Conservation (phyloP, 2,329 filamentous ascomycete species). For the Tolypocladium album region DNA sequence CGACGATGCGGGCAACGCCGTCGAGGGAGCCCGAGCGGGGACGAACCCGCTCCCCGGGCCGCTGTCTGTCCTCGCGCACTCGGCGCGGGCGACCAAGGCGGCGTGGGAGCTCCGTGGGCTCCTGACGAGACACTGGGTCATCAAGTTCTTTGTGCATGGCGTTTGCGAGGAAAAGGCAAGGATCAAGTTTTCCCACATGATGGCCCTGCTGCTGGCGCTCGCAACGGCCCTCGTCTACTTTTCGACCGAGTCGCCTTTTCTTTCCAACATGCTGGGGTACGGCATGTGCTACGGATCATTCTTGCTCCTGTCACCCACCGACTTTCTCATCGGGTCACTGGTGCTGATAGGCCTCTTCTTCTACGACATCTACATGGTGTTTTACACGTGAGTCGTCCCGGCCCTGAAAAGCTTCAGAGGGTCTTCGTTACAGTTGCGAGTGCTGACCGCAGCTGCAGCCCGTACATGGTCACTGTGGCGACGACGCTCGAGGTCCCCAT, state of each 20-base stretch:
- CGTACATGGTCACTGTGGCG: constrained; percentile 79
- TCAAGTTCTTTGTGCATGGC: constrained; percentile 41
- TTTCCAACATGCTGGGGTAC: constrained; percentile 81
- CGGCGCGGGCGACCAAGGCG: constrained; percentile 10
- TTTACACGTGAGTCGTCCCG: constrained; percentile 53
- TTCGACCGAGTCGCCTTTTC: constrained; percentile 42
- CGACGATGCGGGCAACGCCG: constrained; percentile 20
- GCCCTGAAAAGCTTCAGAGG: too few species aligned
- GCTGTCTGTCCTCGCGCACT: constrained; percentile 21
- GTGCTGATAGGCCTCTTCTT: constrained; percentile 76
- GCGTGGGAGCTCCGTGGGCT: constrained; percentile 41
- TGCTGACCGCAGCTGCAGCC: constrained; percentile 28
- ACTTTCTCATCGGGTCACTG: constrained; percentile 69
- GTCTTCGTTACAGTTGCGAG: too few species aligned
- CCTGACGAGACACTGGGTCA: constrained; percentile 39
- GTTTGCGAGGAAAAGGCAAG: constrained; percentile 33
- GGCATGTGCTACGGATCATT: constrained; percentile 78
- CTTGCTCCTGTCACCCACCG: constrained; percentile 78
- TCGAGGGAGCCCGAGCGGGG: constrained; percentile 11
- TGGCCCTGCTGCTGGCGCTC: constrained; percentile 45
- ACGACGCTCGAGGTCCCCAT: constrained; percentile 85
- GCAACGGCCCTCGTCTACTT: constrained; percentile 53
- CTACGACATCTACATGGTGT: constrained; percentile 91
- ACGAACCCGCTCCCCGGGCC: constrained; percentile 19
- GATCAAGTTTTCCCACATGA: constrained; percentile 45